These are phyloP conservation scores for Firmiana major DNA, from an alignment of 345 rosid genomes.

Conservation along the genomic window DNA sequence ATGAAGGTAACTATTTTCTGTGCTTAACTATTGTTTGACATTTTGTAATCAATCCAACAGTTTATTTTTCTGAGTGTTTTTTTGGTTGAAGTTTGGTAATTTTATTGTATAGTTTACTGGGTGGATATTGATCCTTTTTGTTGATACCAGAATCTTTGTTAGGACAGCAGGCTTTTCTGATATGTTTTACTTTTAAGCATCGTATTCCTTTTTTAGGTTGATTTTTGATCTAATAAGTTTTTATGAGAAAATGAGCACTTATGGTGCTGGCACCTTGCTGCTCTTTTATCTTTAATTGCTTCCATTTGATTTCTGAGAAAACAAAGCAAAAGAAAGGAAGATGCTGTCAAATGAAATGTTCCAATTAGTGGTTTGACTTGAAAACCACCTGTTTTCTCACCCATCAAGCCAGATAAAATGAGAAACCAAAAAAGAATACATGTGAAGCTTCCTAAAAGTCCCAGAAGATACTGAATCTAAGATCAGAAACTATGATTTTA, in stretches of 20 bases:
- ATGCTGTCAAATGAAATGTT: background rate
- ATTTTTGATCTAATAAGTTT: background rate
- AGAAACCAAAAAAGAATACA: background rate
- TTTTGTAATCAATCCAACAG: background rate
- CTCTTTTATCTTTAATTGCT: background rate
- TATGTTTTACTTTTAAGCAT: background rate
- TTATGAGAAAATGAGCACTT: background rate
- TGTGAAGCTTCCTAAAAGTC: background rate
- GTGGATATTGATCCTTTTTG: background rate
- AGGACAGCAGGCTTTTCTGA: background rate
- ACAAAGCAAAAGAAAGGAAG: background rate
- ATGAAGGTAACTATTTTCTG: slow-evolving; percentile 53
- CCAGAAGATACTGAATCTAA: background rate
- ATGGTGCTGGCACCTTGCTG: background rate
- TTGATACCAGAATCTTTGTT: background rate
- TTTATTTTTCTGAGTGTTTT: background rate
- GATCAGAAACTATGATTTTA: background rate
- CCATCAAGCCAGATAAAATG: background rate
- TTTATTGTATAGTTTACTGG: background rate
- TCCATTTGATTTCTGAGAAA: slow-evolving; percentile 2
- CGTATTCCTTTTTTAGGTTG: background rate
- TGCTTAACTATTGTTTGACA: background rate
- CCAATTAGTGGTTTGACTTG: background rate
- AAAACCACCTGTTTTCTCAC: background rate
- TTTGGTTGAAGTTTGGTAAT: background rate